A percentile compares a stretch with the other conserved stretches of the same genome.
Conservation (phyloP, 257 asterid genomes). For the Schizonepeta tenuifolia region DNA sequence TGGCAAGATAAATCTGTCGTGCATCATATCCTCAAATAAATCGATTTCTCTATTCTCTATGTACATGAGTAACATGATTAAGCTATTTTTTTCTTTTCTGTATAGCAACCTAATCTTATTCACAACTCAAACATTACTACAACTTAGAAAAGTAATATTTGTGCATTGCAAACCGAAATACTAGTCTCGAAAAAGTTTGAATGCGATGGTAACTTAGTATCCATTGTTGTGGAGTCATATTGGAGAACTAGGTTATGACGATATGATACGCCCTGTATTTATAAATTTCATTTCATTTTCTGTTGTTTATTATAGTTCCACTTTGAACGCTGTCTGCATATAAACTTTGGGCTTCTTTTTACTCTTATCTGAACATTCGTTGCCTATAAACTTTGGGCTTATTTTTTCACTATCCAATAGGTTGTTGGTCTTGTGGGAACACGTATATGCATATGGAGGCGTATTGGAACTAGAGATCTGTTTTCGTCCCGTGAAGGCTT, state of each 20-base stretch:
- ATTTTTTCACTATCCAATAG: conserved; percentile 42
- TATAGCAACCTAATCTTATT: not conserved
- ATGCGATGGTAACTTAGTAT: conserved; percentile 1
- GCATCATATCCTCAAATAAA: not conserved
- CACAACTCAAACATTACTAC: not conserved
- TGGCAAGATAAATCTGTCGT: not conserved
- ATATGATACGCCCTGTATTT: not conserved
- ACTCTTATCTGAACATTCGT: conserved; percentile 18
- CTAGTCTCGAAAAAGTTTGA: not conserved
- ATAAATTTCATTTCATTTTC: not conserved
- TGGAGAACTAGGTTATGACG: conserved; percentile 4
- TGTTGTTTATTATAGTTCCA: conserved; percentile 9
- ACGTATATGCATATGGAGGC: conserved; percentile 91
- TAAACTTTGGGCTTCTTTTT: conserved; percentile 30
- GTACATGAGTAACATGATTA: too few relatives aligned
- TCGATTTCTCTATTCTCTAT: not conserved
- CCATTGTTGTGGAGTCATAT: conserved; percentile 15
- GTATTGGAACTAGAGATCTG: conserved; percentile 67
- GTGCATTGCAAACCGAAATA: not conserved
- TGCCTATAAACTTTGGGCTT: conserved; percentile 32
- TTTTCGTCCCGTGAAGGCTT: conserved; percentile 87
- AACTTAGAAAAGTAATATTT: not conserved
- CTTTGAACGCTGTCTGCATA: conserved; percentile 12
- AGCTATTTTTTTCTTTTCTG: not conserved
- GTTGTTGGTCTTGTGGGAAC: conserved; percentile 96